A percentile compares a stretch with the other conserved stretches of the same genome.
phyloP scores from a whole-genome alignment of 306 rosid species.

The Gillenia trifoliata region DNA sequence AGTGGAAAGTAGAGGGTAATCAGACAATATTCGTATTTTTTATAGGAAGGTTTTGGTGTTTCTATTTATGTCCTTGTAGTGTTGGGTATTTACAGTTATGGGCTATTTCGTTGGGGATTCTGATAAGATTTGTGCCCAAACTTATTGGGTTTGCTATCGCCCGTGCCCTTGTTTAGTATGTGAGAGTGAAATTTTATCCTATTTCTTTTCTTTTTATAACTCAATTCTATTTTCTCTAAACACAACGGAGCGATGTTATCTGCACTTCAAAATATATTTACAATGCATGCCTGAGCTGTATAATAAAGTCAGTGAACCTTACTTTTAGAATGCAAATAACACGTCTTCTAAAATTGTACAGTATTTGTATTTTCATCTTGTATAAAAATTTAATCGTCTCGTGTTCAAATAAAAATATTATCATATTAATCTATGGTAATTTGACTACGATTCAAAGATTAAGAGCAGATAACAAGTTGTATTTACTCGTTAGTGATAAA shows the following conservation, averaged over 20 bases:
- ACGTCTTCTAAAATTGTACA: too few species aligned
- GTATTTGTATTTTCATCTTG: too few species aligned
- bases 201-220: not conserved
- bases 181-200: not conserved
- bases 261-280: not conserved
- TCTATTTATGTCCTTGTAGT: slow-evolving; percentile 1
- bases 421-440: too few species aligned
- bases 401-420: too few species aligned
- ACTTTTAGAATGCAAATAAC: too few species aligned
- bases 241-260: not conserved
- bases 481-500: too few species aligned
- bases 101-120: not conserved
- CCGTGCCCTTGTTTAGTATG: not conserved
- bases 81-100: not conserved
- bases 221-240: not conserved
- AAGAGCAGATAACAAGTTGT: too few species aligned
- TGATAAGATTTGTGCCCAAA: not conserved
- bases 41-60: not conserved
- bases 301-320: not conserved
- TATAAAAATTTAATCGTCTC: too few species aligned
- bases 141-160: not conserved
- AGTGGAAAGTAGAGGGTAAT: not conserved
- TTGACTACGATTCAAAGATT: too few species aligned
- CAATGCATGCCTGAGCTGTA: not conserved
- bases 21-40: slow-evolving; percentile 1